Evolutionary conservation across 2,329 filamentous ascomycete species (phyloP), one percentile per base, ranked within the genome.

Genomic region (Trichoderma hamatum): DNA sequence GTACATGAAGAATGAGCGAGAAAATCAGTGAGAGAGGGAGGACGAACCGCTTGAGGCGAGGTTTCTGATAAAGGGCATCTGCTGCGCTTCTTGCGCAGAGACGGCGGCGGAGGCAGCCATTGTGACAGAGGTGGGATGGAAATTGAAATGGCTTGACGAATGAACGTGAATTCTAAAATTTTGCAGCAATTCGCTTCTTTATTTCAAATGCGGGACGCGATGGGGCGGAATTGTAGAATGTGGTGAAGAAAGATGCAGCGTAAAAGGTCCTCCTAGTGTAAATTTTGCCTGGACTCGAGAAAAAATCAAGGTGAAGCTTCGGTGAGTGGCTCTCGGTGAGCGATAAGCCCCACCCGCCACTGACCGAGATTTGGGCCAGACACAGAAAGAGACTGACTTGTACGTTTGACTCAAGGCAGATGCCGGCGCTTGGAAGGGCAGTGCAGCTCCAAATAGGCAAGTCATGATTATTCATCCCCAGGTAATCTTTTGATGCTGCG

Each of bases 31-130:
- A 24, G n/a, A 24, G 16, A 60, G 32, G n/a, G 43, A 26, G 13
- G 46, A 82, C 86, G 72, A 78, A 95, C 93, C 92, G 81, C 92
- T 96, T 43, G 93, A 94, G 67, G 92, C 92, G 72, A 96, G 88
- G 77, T 94, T 90, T 79, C 89, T 92, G 72, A 96, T 90, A 73
- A 96, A 96, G 6, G 92, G 91, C 84, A 88, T 87, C 70, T 82
- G 82, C 69, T 81, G 79, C 74, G 84, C 83, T 56, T 79, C 59
- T 24, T 71, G 69, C 72, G 80, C 77, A 70, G 81, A 73, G 62
- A 81, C 78, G 78, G 83, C 82, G 64, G 73, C 78, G 64, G 67
- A 5, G 43, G 64, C 58, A 16, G 49, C 36, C 49, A 49, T 54
- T 55, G 51, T 34, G 49, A 14, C n/a, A 3, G n/a, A 26, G 46